Base-by-base conservation (phyloP, 1,284 basidiomycete genomes). In the Xerocomus amazonicus region DNA sequence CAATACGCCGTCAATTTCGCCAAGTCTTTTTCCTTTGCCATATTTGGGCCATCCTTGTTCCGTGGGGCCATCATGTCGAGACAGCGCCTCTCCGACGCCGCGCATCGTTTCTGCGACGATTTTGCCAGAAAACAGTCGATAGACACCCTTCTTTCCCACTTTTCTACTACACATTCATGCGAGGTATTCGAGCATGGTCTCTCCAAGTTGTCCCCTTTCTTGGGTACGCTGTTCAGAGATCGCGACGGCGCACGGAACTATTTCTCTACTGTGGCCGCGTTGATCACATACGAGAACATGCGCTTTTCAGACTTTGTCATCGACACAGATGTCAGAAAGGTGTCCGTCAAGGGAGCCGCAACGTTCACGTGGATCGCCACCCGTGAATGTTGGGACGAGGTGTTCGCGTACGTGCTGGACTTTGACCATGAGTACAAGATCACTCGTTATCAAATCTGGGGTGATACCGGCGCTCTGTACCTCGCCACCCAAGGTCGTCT, bases 401-500 rank as follows among this genome's bases (percentile, higher is more conserved):
- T 69, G n/a, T 85, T 86, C 58, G 68, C 70, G 8, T 84, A 84
- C 59, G 70, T 77, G 16, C 63, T 86, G 52, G 77, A 81, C 59
- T 84, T 84, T 60, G 83, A 84, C 51, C 70, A 79, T 19, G 71
- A 75, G 33, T 59, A 65, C 43, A 83, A 79, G 63, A 69, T 86
- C 19, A 70, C 69, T 26, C 68, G 74, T 41, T 84, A 82, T 70
- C 77, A 85, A 59, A 74, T 86, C 0, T 86, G 83, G 83, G 81
- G 80, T 12, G 83, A 86, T 62, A 78, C 81, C 5, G 83, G 81
- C 9, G 77, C 81, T 8, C 76, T 79, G 13, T 83, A 83, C 62
- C 71, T 85, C 29, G 82, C 82, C 6, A 72, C 76, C 31, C 69
- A 64, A 35, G 81, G 83, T n/a, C 60, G 71, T 59, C 59, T 82